Base-by-base conservation (phyloP, 257 asterid species). In the Jacaranda mimosifolia region DNA sequence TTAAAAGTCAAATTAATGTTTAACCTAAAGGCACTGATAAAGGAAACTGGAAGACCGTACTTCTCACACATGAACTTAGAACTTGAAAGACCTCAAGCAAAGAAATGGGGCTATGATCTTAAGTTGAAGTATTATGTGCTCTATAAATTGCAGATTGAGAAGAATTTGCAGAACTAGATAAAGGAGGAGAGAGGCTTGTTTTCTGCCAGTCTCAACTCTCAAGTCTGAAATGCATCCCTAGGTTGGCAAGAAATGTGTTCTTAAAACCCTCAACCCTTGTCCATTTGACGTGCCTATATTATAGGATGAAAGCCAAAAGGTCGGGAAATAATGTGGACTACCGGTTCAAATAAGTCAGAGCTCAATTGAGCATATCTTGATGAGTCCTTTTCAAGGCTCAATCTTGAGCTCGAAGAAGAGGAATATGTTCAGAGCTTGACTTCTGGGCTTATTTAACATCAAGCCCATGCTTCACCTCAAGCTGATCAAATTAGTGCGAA, bases 121-220 rank as follows among this genome's bases (percentile, higher is more conserved):
- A 38, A 42, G 21, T 57, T 68, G 63, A 68, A 56, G 40, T 58
- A 26, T 56, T 49, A 14, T 51, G 58, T 64, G 68, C 60, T 56
- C 32, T n/a, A 14, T 9, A 45, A 56, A 53, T 13, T 76, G 8
- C 40, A 42, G 12, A 35, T 38, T 56, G 51, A 45, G 18, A 43
- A 66, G 68, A 45, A 63, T 63, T 18, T 75, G 55, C 46, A 13
- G 36, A 55, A 26, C 60, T 43, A 43, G 52, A 56, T 45, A 39
- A 56, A 67, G 56, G 72, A 74, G 35, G 72, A 74, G 35, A 67
- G 65, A 76, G 57, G 49, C 63, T 68, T 68, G 62, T 7, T 58
- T 42, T 68, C 21, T 35, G 43, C 76, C 21, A 70, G 38, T 7
- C 59, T 45, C 69, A 68, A 42, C 38, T 32, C 3, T 35, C 32